A percentile compares a stretch with the other conserved stretches of the same genome.
These are phyloP conservation scores for Patellaria atrata DNA, from an alignment of 495 filamentous ascomycete species.

Conservation along the genomic window DNA sequence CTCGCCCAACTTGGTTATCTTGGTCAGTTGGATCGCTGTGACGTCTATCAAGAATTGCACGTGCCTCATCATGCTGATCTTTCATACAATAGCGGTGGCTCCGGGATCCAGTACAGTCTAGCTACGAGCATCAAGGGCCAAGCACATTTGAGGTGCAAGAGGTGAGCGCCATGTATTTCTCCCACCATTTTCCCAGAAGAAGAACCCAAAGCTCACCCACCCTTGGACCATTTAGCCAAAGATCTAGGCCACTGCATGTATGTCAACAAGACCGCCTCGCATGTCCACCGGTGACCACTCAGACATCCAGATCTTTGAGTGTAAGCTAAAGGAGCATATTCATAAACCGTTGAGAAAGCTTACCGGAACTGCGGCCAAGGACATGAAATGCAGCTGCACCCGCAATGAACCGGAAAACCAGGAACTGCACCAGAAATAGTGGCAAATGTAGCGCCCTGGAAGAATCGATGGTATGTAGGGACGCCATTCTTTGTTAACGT, in stretches of 20 bases:
- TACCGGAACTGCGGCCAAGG: slow-evolving; percentile 10
- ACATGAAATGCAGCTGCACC: slow-evolving; percentile 11
- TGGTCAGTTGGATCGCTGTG: slow-evolving; percentile 19
- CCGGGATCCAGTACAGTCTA: slow-evolving; percentile 20
- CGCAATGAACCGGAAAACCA: slow-evolving; percentile 17
- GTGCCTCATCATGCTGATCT: slow-evolving; percentile 21
- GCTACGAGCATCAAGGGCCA: slow-evolving; percentile 6
- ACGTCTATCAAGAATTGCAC: slow-evolving; percentile 12
- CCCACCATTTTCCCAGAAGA: slow-evolving; percentile 16
- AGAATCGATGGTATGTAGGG: too few relatives aligned
- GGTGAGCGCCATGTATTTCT: slow-evolving; percentile 11
- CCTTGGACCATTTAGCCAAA: slow-evolving; percentile 12
- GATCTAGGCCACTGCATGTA: slow-evolving; percentile 10
- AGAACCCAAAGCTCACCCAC: slow-evolving; percentile 22
- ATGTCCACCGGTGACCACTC: slow-evolving; percentile 13
- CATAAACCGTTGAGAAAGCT: background rate
- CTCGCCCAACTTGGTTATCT: slow-evolving; percentile 12
- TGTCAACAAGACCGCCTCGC: slow-evolving; percentile 17
- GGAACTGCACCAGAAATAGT: slow-evolving; percentile 20
- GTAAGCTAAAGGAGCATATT: background rate
- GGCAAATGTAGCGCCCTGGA: slow-evolving; percentile 7
- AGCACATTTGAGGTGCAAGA: slow-evolving; percentile 13
- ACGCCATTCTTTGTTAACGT: too few relatives aligned
- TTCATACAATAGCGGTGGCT: slow-evolving; percentile 21
- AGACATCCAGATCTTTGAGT: slow-evolving; percentile 22